phyloP scores from a whole-genome alignment of 2,329 filamentous ascomycete species.

The Aspergillus fijiensis region DNA sequence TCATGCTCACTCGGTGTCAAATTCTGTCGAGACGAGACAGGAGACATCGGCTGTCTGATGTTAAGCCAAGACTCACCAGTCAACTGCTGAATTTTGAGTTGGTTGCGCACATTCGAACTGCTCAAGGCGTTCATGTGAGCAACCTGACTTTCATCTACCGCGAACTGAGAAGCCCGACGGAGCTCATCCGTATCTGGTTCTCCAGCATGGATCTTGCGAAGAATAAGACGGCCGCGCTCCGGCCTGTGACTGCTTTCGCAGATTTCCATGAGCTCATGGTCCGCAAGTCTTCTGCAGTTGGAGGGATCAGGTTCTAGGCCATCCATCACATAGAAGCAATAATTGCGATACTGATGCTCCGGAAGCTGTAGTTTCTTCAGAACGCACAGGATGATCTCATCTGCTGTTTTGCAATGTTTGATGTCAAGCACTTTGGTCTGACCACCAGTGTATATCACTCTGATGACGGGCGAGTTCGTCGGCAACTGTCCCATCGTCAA shows the following conservation, averaged over 20 bases:
- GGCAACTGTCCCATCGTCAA: slow-evolving; percentile 84
- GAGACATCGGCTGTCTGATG: slow-evolving; percentile 83
- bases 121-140: slow-evolving; percentile 63
- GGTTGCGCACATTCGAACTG: slow-evolving; percentile 70
- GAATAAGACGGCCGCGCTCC: slow-evolving; percentile 85
- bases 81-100: slow-evolving; percentile 83
- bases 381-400: slow-evolving; percentile 88
- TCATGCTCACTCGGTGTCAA: slow-evolving; percentile 30
- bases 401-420: slow-evolving; percentile 83
- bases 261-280: slow-evolving; percentile 85
- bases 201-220: slow-evolving; percentile 87
- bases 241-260: slow-evolving; percentile 82
- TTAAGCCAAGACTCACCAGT: slow-evolving; percentile 84
- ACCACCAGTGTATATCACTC: slow-evolving; percentile 88
- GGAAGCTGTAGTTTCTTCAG: slow-evolving; percentile 83
- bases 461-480: slow-evolving; percentile 81
- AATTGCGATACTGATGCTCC: slow-evolving; percentile 89
- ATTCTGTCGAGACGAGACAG: slow-evolving; percentile 50
- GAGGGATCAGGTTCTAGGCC: slow-evolving; percentile 79
- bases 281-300: slow-evolving; percentile 77
- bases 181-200: slow-evolving; percentile 86
- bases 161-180: slow-evolving; percentile 82
- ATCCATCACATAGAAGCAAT: slow-evolving; percentile 92
- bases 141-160: slow-evolving; percentile 79
- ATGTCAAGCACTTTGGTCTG: slow-evolving; percentile 93